These are phyloP conservation scores for Solanum paucissectum DNA, from an alignment of 257 asterid species.

Conservation along the genomic window DNA sequence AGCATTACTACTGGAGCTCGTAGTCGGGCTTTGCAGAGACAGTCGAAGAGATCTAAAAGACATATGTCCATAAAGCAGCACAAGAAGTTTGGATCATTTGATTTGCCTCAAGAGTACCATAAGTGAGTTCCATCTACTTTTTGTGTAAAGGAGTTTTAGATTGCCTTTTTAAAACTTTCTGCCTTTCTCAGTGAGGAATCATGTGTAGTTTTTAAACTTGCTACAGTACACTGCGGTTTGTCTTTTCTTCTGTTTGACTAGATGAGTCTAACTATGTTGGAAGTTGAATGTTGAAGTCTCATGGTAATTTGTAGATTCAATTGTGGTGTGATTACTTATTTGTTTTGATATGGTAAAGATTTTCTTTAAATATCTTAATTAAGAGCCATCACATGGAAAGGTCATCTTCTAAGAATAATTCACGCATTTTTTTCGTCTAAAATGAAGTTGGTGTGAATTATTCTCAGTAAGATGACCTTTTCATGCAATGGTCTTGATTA, in stretches of 20 bases:
- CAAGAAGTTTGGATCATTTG: constrained; percentile 48
- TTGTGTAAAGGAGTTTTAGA: not conserved
- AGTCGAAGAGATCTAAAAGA: constrained; percentile 65
- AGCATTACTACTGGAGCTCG: constrained; percentile 15
- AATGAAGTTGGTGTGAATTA: too few species aligned
- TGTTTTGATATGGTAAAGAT: not conserved
- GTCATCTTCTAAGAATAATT: too few species aligned
- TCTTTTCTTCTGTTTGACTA: not conserved
- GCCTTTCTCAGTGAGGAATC: not conserved
- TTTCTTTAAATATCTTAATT: not conserved
- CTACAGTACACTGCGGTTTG: not conserved
- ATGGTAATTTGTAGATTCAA: not conserved
- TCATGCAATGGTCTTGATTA: too few species aligned
- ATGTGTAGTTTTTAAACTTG: not conserved
- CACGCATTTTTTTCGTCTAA: too few species aligned
- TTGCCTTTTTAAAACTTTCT: not conserved
- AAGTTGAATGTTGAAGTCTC: not conserved
- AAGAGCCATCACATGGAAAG: too few species aligned
- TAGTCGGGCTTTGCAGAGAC: constrained; percentile 21
- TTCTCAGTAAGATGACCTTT: too few species aligned
- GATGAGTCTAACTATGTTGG: not conserved
- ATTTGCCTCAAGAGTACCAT: constrained; percentile 53
- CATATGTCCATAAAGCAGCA: constrained; percentile 68
- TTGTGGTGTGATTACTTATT: not conserved
- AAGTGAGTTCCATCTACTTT: constrained; percentile 40